Evolutionary conservation across 192 early-diverging fungal genomes (phyloP).

Genomic region (Gonapodya sp.): DNA sequence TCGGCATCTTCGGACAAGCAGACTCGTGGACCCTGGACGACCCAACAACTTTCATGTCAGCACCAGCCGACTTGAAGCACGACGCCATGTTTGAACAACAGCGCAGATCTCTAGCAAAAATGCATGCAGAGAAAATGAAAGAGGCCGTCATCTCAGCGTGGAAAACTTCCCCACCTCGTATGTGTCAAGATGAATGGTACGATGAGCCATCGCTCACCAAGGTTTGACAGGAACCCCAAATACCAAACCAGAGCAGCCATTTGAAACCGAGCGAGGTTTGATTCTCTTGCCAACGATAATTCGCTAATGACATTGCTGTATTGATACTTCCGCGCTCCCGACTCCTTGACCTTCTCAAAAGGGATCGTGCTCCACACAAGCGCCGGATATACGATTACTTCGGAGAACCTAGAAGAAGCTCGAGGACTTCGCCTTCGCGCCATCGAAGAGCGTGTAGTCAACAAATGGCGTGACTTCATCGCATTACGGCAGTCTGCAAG

Average conservation of each 20-base stretch:
- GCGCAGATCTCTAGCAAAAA: not conserved
- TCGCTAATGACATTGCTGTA: not conserved
- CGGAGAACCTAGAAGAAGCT: not conserved
- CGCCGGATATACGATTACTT: not conserved
- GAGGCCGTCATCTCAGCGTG: not conserved
- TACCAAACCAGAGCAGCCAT: not conserved
- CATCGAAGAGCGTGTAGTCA: not conserved
- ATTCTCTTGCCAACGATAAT: not conserved
- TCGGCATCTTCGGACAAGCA: slow-evolving; percentile 16
- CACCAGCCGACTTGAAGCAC: slow-evolving; percentile 10
- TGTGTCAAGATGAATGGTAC: too few relatives aligned
- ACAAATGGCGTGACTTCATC: not conserved
- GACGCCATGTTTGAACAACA: not conserved
- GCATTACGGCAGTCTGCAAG: not conserved
- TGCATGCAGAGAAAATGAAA: not conserved
- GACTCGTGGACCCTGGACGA: slow-evolving; percentile 17
- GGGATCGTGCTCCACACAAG: not conserved
- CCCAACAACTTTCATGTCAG: slow-evolving; percentile 7
- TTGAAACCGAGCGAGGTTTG: not conserved
- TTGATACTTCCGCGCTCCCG: too few relatives aligned
- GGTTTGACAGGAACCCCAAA: not conserved
- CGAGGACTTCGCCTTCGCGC: not conserved
- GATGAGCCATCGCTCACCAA: too few relatives aligned
- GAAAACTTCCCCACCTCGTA: not conserved
- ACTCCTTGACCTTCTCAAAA: too few relatives aligned